Base-by-base conservation (phyloP, 2,329 filamentous ascomycete species). In the Septoria petroselini region DNA sequence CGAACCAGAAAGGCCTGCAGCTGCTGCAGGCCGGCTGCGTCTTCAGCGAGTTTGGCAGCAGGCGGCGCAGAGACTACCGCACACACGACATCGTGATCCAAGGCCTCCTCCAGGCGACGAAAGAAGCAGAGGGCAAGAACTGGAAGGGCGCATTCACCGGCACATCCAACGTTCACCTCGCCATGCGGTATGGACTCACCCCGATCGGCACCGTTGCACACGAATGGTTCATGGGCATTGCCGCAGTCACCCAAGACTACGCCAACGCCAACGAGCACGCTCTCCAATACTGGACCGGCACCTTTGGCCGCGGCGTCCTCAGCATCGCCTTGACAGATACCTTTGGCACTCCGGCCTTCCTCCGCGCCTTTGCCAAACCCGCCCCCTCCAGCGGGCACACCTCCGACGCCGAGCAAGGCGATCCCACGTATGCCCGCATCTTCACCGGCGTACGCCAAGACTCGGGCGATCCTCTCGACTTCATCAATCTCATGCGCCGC, bases 181-280 rank as follows among this genome's bases (percentile, higher is more conserved):
- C 93, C 8, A 95, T 95, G 89, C 86, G 89, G 63, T 91, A 95
- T 70, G 83, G 82, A 37, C 82, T 96, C 38, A 74, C 82, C 3
- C 90, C 93, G 0, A 81, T 97, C 9, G 93, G 93, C 4, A 98
- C 93, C 0, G 84, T 88, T 1, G 93, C 93, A 0, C 93, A 98
- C 65, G 93, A 98, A 72, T 98, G 93, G 93, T 97, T 96, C 75
- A 98, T 98, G 93, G 91, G 89, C 34, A 91, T 95, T 55, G 93
- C 93, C 1, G 91, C 93, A 31, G 89, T 96, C 60, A 88, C 85
- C 3, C 79, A 88, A 55, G 81, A 96, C 70, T 98, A 98, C 66
- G 79, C 82, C 60, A 77, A 80, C 54, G 91, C 93, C 2, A 95
- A 91, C 30, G 89, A 95, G 68, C 79, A 85, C 57, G 91, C 89